Evolutionary conservation across 768 basidiomycete species (phyloP), one percentile per base, ranked within the genome.

Genomic region (Mycena kentingensis): DNA sequence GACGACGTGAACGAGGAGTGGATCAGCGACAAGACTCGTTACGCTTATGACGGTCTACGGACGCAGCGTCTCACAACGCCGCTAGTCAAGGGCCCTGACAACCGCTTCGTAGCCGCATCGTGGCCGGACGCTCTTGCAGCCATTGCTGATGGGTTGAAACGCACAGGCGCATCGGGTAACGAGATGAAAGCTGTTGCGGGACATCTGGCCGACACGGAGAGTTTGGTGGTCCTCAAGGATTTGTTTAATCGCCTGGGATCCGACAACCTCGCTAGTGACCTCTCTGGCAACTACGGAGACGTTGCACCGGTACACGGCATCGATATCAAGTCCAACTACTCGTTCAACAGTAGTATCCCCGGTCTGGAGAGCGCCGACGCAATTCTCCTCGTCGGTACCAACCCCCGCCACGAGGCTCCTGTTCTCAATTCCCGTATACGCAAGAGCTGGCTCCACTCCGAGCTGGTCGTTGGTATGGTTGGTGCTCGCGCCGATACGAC

Each of bases 1-100:
- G 97, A 98, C 70, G 91, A 97, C 60, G 87, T 99, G 58, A 99
- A 99, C 70, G 97, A 99, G 76, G 97, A 99, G 70, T 98, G 97
- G 97, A 96, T 99, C 69, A 93, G 82, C 70, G 97, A 99, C 80
- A 99, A 99, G 81, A 94, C 96, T 2, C 90, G 97, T 51, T 94
- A 93, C 69, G 90, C 96, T 1, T 90, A 94, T 69, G 97, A 99
- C 63, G 97, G 97, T 10, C 81, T 99, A 27, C 85, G 84, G 64
- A 96, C 93, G 79, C 97, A 99, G 70, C 88, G 96, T 19, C 76
- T 99, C 63, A 98, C 95, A 3, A 87, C 87, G 0, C 97, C 97
- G 2, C 80, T 98, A 36, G 74, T 98, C 58, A 90, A 94, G 68
- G 57, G 57, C 28, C 77, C 85, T 49, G 95, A 90, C n/a, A 92